Percentiles rank a stretch among this genome's conserved stretches.
phyloP scores from a whole-genome alignment of 345 rosid species.

The Hypericum androsaemum region DNA sequence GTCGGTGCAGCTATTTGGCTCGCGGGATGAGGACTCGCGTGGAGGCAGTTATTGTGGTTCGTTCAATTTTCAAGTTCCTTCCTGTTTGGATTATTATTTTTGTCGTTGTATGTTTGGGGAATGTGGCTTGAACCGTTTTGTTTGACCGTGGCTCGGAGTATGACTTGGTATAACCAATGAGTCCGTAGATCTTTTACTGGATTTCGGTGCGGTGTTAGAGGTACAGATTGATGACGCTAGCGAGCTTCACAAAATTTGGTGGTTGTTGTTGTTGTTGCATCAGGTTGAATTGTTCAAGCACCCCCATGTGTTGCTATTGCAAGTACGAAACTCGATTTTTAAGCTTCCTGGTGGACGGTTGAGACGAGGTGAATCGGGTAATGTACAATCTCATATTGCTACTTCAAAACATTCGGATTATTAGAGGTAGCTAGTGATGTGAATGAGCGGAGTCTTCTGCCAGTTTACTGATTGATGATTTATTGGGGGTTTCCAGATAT shows the following conservation, averaged over 20 bases:
- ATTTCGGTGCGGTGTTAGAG: background rate
- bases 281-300: slow-evolving; percentile 87
- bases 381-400: slow-evolving; percentile 1
- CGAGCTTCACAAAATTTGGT: background rate
- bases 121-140: background rate
- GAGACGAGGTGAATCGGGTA: slow-evolving; percentile 77
- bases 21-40: slow-evolving; percentile 76
- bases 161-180: too few species aligned
- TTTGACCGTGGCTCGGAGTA: background rate
- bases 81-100: background rate
- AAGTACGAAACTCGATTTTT: slow-evolving; percentile 50
- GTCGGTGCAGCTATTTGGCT: slow-evolving; percentile 42
- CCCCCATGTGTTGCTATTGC: slow-evolving; percentile 72
- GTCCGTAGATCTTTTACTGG: too few species aligned
- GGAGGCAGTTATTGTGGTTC: slow-evolving; percentile 74
- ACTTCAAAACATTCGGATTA: background rate
- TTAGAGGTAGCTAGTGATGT: background rate
- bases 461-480: slow-evolving; percentile 7
- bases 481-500: slow-evolving; percentile 31
- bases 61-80: slow-evolving; percentile 6
- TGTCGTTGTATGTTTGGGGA: background rate
- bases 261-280: slow-evolving; percentile 10
- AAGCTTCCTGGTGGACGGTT: slow-evolving; percentile 85
- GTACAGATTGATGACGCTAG: background rate
- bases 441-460: background rate